Evolutionary conservation across 2,329 filamentous ascomycete genomes (phyloP).

Genomic region (Colletotrichum eremochloae): DNA sequence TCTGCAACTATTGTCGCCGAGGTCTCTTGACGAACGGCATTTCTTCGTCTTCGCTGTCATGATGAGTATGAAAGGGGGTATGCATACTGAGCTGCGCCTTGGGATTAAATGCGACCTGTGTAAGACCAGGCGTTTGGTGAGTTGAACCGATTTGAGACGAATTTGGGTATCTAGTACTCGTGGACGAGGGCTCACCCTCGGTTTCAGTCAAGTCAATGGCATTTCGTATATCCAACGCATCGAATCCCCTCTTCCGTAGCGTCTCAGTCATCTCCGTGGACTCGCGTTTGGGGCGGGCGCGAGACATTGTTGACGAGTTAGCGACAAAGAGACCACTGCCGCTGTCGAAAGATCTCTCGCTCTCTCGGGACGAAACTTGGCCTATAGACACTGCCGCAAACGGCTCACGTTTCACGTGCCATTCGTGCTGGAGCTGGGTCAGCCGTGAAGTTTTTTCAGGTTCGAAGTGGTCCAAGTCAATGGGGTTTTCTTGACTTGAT

Average conservation of each 20-base stretch:
- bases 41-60: background rate
- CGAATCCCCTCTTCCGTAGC: constrained; percentile 7
- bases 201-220: background rate
- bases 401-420: background rate
- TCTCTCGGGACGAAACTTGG: background rate
- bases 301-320: background rate
- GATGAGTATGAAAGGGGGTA: background rate
- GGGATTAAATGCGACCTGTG: background rate
- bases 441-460: background rate
- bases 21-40: background rate
- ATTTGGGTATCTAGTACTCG: background rate
- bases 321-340: background rate
- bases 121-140: background rate
- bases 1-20: background rate
- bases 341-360: constrained; percentile 7
- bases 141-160: background rate
- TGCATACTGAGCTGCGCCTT: background rate
- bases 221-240: background rate
- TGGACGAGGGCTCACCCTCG: background rate
- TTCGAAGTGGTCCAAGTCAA: constrained; percentile 18
- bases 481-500: constrained; percentile 24
- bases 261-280: constrained; percentile 10
- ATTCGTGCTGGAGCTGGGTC: background rate
- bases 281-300: background rate
- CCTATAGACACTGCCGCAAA: background rate